Evolutionary conservation across 441 rosid species (phyloP), one percentile per base, ranked within the genome.

Genomic region (Flueggea neowawraea): DNA sequence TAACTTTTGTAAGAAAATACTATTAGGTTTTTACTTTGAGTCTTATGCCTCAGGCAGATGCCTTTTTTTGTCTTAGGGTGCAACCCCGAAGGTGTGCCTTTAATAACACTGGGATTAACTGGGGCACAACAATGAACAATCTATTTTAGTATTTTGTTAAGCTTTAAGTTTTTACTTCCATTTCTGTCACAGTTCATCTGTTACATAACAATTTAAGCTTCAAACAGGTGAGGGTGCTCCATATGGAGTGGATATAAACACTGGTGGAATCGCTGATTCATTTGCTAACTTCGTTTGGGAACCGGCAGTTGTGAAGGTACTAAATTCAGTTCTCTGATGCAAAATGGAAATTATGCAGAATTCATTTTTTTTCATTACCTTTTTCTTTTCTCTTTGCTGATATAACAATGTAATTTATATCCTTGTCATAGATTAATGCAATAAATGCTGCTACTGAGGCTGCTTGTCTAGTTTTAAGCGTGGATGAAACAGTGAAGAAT

Each of bases 381-480:
- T 47, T 7, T 28, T 53, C 51, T 8, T 13, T 62, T 10, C 33
- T 52, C 4, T 51, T 41, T 55, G 6, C 55, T 71, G 57, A 59
- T 56, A 6, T 56, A 62, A 14, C 14, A 41, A 50, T 61, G 28
- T 22, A 22, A 22, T 50, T 53, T 5, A 43, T 52, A 53, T 33
- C 33, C 16, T 57, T 67, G 31, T 58, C 66, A 64, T 82, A 95
- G 99, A 88, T 92, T 50, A 95, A 92, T 75, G 98, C 99, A 22
- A 87, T 95, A 75, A 95, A 88, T 73, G 99, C 98, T 66, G 99
- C 99, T 16, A 84, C 98, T 32, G 99, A 95, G 81, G 99, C 99
- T 41, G 91, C 99, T 44, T 95, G 99, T 81, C 95, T 95, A 49
- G 72, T 95, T 68, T 73, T 95, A 69, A 85, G 98, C 61, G 98